phyloP scores from a whole-genome alignment of 2,329 filamentous ascomycete species.

The Escovopsis weberi region DNA sequence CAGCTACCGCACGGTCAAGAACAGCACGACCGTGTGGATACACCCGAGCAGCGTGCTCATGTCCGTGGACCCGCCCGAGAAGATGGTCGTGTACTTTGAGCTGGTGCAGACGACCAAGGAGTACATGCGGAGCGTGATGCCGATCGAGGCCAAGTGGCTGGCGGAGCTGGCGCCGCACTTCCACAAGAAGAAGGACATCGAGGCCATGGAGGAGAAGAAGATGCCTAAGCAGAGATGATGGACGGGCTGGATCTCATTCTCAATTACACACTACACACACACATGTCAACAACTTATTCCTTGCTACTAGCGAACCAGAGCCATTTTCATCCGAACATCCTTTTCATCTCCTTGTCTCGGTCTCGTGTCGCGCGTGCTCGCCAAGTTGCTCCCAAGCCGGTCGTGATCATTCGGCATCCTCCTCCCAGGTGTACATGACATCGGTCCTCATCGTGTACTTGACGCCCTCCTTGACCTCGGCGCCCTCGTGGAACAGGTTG shows the following conservation, averaged over 20 bases:
- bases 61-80: slow-evolving; percentile 57
- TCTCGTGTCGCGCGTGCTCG: too few species aligned
- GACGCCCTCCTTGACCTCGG: slow-evolving; percentile 31
- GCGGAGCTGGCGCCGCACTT: slow-evolving; percentile 87
- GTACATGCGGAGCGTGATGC: slow-evolving; percentile 81
- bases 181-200: slow-evolving; percentile 82
- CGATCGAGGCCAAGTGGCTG: slow-evolving; percentile 72
- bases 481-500: slow-evolving; percentile 37
- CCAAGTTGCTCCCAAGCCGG: neutral
- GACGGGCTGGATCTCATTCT: neutral
- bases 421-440: slow-evolving; percentile 31
- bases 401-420: neutral
- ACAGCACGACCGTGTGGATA: slow-evolving; percentile 75
- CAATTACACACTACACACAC: neutral
- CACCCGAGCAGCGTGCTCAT: slow-evolving; percentile 77
- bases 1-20: slow-evolving; percentile 84
- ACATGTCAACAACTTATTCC: neutral
- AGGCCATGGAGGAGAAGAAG: slow-evolving; percentile 65
- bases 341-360: too few species aligned
- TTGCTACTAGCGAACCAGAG: too few species aligned
- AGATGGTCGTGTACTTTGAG: slow-evolving; percentile 81
- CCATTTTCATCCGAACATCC: too few species aligned
- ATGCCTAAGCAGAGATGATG: slow-evolving; percentile 23
- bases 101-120: slow-evolving; percentile 74
- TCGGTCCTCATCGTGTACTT: slow-evolving; percentile 46